These are phyloP conservation scores for Penicillium vulpinum DNA, from an alignment of 2,329 filamentous ascomycete genomes.

Conservation along the genomic window DNA sequence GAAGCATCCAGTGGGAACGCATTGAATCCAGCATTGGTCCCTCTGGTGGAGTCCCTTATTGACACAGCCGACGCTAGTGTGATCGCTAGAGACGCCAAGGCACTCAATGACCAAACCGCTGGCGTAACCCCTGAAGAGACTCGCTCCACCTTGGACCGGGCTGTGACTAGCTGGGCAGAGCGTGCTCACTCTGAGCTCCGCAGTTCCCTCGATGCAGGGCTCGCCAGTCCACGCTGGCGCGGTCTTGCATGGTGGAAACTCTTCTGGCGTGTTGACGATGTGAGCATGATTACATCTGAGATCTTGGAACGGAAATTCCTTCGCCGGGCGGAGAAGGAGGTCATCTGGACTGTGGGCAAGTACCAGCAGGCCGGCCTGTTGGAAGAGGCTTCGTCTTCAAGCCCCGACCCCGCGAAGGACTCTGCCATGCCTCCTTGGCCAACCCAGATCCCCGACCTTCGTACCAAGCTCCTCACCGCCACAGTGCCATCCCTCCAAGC, in stretches of 20 bases:
- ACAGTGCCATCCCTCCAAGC: conserved; percentile 71
- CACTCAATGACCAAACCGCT: conserved; percentile 31
- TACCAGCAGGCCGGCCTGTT: conserved; percentile 65
- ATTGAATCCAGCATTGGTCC: conserved; percentile 66
- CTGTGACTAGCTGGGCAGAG: conserved; percentile 73
- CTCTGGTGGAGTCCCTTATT: conserved; percentile 68
- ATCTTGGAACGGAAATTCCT: conserved; percentile 78
- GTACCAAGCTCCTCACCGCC: conserved; percentile 64
- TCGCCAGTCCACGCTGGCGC: conserved; percentile 73
- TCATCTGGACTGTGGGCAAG: conserved; percentile 80
- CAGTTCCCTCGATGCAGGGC: conserved; percentile 73
- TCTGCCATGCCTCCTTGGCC: conserved; percentile 60
- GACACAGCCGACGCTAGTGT: conserved; percentile 39
- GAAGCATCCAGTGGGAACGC: conserved; percentile 38
- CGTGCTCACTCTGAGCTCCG: conserved; percentile 80
- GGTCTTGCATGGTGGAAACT: conserved; percentile 91
- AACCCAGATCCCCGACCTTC: conserved; percentile 68
- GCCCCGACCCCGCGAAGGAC: conserved; percentile 3
- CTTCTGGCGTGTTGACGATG: conserved; percentile 92
- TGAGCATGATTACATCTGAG: conserved; percentile 77
- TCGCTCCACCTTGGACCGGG: conserved; percentile 55
- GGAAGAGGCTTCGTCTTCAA: conserved; percentile 24
- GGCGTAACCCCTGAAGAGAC: conserved; percentile 45
- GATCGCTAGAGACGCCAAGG: conserved; percentile 29
- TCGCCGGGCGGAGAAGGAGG: conserved; percentile 71